These are phyloP conservation scores for Lonicera japonica DNA, from an alignment of 129 eudicot genomes.

Conservation along the genomic window DNA sequence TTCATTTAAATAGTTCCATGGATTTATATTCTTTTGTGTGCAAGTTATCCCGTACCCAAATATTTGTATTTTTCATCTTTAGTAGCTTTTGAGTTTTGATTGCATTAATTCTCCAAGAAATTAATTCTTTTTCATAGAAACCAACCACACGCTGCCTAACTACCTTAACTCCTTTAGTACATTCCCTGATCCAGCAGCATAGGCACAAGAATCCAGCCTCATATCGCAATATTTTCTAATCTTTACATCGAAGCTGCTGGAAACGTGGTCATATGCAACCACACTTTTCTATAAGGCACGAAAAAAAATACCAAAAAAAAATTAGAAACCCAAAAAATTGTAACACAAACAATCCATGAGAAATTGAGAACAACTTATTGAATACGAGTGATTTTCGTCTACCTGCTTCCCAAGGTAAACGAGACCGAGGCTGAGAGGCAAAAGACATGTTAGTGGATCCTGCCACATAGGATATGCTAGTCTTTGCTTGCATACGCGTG, in stretches of 20 bases:
- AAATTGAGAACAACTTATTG: no score
- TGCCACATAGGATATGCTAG: constrained; percentile 36
- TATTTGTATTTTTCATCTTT: no score
- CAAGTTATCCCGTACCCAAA: no score
- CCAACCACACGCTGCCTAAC: constrained; percentile 28
- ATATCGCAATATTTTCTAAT: constrained; percentile 46
- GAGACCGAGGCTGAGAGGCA: constrained; percentile 53
- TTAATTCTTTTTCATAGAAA: constrained; percentile 16
- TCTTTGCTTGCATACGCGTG: constrained; percentile 35
- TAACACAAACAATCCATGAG: not conserved
- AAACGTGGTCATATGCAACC: constrained; percentile 41
- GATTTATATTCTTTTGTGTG: no score
- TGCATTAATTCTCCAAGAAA: no score
- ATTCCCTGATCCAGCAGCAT: constrained; percentile 97
- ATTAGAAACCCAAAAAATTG: not conserved
- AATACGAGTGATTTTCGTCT: not conserved
- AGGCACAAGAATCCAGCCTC: constrained; percentile 69
- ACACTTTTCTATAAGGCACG: constrained; percentile 32
- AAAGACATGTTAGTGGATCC: constrained; percentile 39
- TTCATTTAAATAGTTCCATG: no score
- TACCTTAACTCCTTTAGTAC: constrained; percentile 94
- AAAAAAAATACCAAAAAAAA: not conserved
- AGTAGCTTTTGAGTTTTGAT: no score
- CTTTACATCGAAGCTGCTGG: constrained; percentile 38
- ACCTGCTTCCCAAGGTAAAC: constrained; percentile 56